A percentile compares a stretch with the other conserved stretches of the same genome.
Evolutionary conservation across 2,329 filamentous ascomycete genomes (phyloP).

Genomic region (Talaromyces sp.): DNA sequence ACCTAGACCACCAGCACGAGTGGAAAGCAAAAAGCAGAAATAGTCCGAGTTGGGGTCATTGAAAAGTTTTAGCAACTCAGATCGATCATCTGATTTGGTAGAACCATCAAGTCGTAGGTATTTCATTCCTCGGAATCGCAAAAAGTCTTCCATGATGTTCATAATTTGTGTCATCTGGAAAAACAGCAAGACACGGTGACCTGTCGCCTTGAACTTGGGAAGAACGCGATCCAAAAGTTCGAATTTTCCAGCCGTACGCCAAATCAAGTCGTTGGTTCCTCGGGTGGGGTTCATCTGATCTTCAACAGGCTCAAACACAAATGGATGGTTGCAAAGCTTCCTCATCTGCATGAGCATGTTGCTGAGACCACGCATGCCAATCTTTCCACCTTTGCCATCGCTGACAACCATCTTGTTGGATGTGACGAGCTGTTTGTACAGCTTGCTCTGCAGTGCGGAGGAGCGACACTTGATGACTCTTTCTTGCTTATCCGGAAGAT

Average conservation of each 20-base stretch:
- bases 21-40: conserved; percentile 98
- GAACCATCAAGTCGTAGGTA: conserved; percentile 94
- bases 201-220: conserved; percentile 86
- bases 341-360: conserved; percentile 99
- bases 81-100: conserved; percentile 95
- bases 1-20: conserved; percentile 94
- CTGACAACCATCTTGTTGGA: conserved; percentile 93
- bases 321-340: conserved; percentile 98
- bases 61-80: conserved; percentile 80
- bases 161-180: conserved; percentile 99
- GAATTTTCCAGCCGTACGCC: conserved; percentile 95
- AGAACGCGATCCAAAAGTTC: conserved; percentile 88
- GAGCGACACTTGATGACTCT: conserved; percentile 99
- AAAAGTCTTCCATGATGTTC: conserved; percentile 99
- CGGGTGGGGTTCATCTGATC: conserved; percentile 93
- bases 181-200: conserved; percentile 97
- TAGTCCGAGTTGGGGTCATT: conserved; percentile 87
- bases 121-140: conserved; percentile 74
- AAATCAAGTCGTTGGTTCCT: conserved; percentile 85
- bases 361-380: conserved; percentile 86
- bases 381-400: conserved; percentile 93
- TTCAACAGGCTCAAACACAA: conserved; percentile 96
- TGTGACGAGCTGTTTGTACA: conserved; percentile 96
- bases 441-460: conserved; percentile 83
- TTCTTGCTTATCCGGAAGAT: conserved; percentile 96